These are phyloP conservation scores for Phialemoniopsis sp. DNA, from an alignment of 2,329 filamentous ascomycete genomes.

Conservation along the genomic window DNA sequence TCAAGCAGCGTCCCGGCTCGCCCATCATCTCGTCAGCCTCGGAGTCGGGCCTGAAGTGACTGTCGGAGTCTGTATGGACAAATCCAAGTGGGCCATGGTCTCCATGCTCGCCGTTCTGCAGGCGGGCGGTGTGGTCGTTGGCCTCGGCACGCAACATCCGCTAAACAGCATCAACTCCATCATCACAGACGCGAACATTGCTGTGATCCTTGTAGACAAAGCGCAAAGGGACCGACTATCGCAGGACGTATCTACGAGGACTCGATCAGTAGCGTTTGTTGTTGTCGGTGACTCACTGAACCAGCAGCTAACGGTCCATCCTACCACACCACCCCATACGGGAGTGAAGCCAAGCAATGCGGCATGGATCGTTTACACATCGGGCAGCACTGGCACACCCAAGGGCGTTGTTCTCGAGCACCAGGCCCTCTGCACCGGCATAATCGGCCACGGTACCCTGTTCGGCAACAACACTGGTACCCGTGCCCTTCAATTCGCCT, in stretches of 20 bases:
- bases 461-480: background rate
- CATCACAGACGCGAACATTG: background rate
- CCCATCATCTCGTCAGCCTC: constrained; percentile 39
- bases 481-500: constrained; percentile 12
- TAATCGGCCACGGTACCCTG: no score
- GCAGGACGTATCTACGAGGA: no score
- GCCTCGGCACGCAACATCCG: background rate
- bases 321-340: no score
- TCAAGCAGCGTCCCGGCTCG: no score
- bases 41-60: constrained; percentile 49
- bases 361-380: constrained; percentile 44
- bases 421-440: constrained; percentile 8
- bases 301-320: no score
- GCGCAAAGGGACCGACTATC: no score
- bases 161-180: background rate
- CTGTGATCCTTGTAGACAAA: no score
- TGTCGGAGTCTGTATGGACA: constrained; percentile 50
- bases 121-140: background rate
- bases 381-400: constrained; percentile 42
- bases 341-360: background rate
- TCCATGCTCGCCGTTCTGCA: background rate
- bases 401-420: constrained; percentile 37
- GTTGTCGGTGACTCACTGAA: no score
- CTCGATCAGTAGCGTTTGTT: no score
- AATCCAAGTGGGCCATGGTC: background rate